A percentile compares a stretch with the other conserved stretches of the same genome.
These are phyloP conservation scores for Paramecium caudatum DNA, from an alignment of 73 alveolate species.

Conservation along the genomic window DNA sequence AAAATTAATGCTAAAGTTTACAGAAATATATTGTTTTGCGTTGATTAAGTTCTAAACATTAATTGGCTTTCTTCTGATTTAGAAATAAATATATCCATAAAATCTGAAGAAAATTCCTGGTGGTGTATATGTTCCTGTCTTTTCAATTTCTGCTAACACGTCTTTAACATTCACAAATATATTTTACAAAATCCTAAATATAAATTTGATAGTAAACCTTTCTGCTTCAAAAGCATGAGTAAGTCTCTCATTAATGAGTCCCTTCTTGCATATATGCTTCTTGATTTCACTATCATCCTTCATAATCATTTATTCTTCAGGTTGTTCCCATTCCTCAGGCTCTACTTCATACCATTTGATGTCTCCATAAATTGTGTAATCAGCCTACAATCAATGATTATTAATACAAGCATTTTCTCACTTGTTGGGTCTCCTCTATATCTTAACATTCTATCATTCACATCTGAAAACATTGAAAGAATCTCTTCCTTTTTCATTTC, in stretches of 20 bases:
- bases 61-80: constrained; percentile 58
- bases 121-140: constrained; percentile 59
- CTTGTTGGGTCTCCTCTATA: constrained; percentile 63
- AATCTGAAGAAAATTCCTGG: constrained; percentile 66
- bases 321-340: not conserved
- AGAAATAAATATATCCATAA: constrained; percentile 61
- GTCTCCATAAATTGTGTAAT: constrained; percentile 58
- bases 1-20: not conserved
- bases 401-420: constrained; percentile 56
- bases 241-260: constrained; percentile 44
- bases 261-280: not conserved
- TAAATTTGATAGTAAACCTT: not conserved
- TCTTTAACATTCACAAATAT: constrained; percentile 41
- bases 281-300: constrained; percentile 2
- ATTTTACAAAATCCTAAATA: constrained; percentile 6
- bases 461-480: constrained; percentile 27
- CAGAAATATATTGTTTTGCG: constrained; percentile 50
- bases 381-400: not conserved
- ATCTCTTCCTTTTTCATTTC: not conserved
- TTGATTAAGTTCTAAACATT: constrained; percentile 32
- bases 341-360: constrained; percentile 26
- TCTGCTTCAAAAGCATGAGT: constrained; percentile 64
- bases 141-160: constrained; percentile 53
- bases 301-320: constrained; percentile 54
- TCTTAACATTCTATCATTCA: constrained; percentile 41